Evolutionary conservation across 1,284 basidiomycete species (phyloP).

Genomic region (Cryptococcus floricola): DNA sequence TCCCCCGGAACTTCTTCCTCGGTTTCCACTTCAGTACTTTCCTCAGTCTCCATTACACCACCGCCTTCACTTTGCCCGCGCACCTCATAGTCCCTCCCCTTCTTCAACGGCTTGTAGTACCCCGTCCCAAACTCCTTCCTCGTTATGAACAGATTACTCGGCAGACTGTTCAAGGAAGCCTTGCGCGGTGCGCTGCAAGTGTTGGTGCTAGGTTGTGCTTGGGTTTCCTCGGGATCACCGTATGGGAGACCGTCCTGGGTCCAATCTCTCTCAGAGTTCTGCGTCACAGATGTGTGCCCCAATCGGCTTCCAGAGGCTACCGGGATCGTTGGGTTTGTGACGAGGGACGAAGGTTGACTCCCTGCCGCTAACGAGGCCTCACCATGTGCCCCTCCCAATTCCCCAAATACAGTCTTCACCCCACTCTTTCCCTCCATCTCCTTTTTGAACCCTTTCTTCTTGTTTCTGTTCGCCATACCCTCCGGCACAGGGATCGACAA

Average conservation of each 20-base stretch:
- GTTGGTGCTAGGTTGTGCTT: not conserved
- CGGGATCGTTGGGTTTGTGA: not conserved
- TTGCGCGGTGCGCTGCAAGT: conserved; percentile 7
- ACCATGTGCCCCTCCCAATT: no score
- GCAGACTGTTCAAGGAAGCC: conserved; percentile 25
- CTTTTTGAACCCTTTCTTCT: conserved; percentile 43
- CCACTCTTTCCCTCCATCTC: conserved; percentile 33
- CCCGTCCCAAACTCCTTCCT: conserved; percentile 18
- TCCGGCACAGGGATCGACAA: conserved; percentile 17
- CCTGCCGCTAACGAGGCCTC: not conserved
- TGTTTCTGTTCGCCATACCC: conserved; percentile 42
- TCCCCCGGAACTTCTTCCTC: conserved; percentile 4
- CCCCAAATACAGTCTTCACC: conserved; percentile 32
- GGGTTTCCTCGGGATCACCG: not conserved
- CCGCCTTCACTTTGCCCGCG: no score
- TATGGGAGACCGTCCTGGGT: not conserved
- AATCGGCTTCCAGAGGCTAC: not conserved
- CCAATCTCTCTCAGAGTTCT: not conserved
- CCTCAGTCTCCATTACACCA: not conserved
- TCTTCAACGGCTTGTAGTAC: not conserved
- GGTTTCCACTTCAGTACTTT: not conserved
- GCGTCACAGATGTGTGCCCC: not conserved
- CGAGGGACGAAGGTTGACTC: not conserved
- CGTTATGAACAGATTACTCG: conserved; percentile 41
- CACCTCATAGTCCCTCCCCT: not conserved